These are phyloP conservation scores for Oryza rufipogon DNA, from an alignment of 176 grass and related monocot species.

Conservation along the genomic window DNA sequence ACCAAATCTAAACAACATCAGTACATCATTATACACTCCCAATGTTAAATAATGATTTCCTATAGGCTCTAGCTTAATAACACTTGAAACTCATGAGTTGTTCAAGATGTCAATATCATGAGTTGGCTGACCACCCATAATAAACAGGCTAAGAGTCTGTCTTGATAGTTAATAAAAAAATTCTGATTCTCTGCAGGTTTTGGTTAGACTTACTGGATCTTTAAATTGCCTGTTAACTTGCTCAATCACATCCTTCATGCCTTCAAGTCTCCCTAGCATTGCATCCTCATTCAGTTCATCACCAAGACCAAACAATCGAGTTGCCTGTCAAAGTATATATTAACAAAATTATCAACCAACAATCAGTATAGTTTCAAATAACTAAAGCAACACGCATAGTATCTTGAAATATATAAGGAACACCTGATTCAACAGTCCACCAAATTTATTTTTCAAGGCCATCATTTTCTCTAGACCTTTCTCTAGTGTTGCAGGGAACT, in stretches of 20 bases:
- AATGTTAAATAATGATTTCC: constrained; percentile 9
- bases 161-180: constrained; percentile 9
- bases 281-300: constrained; percentile 97
- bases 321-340: constrained; percentile 63
- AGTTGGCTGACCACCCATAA: background rate
- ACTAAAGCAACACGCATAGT: background rate
- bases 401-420: constrained; percentile 36
- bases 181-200: constrained; percentile 14
- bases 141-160: background rate
- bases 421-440: constrained; percentile 92
- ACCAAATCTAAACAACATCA: constrained; percentile 1
- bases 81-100: background rate
- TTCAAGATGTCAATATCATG: background rate
- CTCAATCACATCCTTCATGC: constrained; percentile 97
- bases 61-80: background rate
- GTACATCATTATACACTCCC: background rate
- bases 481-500: constrained; percentile 97
- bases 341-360: background rate
- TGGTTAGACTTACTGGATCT: constrained; percentile 81
- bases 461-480: constrained; percentile 98
- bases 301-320: constrained; percentile 90
- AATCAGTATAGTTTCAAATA: background rate
- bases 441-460: constrained; percentile 93
- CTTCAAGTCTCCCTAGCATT: constrained; percentile 94
- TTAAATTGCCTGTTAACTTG: constrained; percentile 99